Base-by-base conservation (phyloP, 345 rosid genomes). In the Turritis glabra region DNA sequence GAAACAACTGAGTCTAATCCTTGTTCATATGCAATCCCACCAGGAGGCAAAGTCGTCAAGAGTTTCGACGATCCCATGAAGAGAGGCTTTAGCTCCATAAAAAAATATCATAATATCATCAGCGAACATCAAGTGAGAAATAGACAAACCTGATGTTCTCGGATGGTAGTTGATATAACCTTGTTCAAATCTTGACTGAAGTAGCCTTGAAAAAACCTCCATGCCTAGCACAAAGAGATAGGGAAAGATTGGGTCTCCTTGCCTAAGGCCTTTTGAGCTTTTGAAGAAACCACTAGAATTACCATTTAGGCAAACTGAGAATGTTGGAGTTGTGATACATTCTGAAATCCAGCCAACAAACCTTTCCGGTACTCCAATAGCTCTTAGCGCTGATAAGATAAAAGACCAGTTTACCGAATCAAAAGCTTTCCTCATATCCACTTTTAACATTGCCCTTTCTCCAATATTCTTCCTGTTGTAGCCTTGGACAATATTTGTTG, bases 281-380 rank as follows among this genome's bases (percentile, higher is more conserved):
- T 38, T 38, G 43, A 38, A 38, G 15, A 12, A 38, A 0, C 15
- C 43, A 38, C 15, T 12, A 0, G 15, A 0, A 1, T 11, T 12
- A 0, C 43, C 15, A 3, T 38, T 38, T 8, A 35, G 0, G 12
- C 10, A 8, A 2, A 35, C 12, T 1, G 13, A 35, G 40, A 35
- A 35, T 0, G 11, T 35, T 2, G 40, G 12, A 0, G 63, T 32
- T 0, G 43, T 3, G 0, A 57, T 17, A 1, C 41, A 57, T 5
- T 57, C 4, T 0, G 1, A 4, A 0, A 57, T 32, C 63, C 43
- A 57, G 1, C 5, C 7, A 4, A 35, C 4, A 0, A 57, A 57
- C 8, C 2, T 9, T 0, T 17, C 25, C 0, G 26, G 63, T 0
- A 33, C 2, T 1, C 10, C 2, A 1, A 55, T 0, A 2, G 37